phyloP scores from a whole-genome alignment of 169 alveolate genomes.

The Perkinsus marinus region DNA sequence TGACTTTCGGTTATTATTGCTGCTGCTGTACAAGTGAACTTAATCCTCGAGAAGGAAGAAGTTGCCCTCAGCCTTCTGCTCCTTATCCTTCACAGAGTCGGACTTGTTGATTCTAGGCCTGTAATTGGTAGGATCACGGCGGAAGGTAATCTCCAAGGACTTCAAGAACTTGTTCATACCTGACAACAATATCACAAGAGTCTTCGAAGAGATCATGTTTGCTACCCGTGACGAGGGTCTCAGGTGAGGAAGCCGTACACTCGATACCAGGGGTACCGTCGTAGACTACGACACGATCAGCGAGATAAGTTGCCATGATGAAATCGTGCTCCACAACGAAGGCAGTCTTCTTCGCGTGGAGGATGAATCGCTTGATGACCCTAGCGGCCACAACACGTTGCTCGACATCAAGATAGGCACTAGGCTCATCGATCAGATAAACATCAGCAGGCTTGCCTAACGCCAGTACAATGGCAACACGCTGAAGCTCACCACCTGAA shows the following conservation, averaged over 20 bases:
- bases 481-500: constrained; percentile 97
- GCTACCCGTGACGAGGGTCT: constrained; percentile 71
- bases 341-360: constrained; percentile 92
- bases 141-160: constrained; percentile 88
- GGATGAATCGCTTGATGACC: constrained; percentile 90
- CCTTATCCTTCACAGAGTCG: constrained; percentile 93
- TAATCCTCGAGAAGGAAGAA: constrained; percentile 82
- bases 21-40: background rate
- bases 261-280: constrained; percentile 93
- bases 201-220: too few relatives aligned
- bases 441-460: constrained; percentile 95
- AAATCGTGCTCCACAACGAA: constrained; percentile 99
- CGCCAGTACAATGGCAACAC: constrained; percentile 92
- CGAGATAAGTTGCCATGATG: constrained; percentile 99
- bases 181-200: too few relatives aligned
- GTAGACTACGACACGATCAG: constrained; percentile 96
- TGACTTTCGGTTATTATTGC: background rate
- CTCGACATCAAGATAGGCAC: constrained; percentile 98
- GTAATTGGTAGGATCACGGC: constrained; percentile 95
- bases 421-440: constrained; percentile 97
- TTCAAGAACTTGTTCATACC: constrained; percentile 85
- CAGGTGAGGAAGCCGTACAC: constrained; percentile 67
- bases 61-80: constrained; percentile 89
- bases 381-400: constrained; percentile 96
- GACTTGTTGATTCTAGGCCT: constrained; percentile 97